phyloP scores from a whole-genome alignment of 1,284 basidiomycete genomes.

The Cutaneotrichosporon sp. region DNA sequence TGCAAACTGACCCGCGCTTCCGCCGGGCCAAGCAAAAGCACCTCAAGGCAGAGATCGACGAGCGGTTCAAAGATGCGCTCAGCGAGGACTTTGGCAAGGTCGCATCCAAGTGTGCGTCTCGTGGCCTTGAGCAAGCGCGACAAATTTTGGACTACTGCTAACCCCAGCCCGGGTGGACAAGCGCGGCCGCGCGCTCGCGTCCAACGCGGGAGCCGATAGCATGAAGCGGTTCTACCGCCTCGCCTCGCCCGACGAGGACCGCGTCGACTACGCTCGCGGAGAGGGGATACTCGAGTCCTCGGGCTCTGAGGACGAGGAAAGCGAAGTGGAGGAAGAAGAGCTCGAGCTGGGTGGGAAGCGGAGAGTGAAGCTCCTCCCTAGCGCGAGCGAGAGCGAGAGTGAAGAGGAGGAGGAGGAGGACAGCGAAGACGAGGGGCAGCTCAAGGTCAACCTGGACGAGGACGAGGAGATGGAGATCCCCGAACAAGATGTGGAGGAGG shows the following conservation, averaged over 20 bases:
- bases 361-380: slow-evolving; percentile 48
- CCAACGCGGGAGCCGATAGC: slow-evolving; percentile 65
- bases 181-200: slow-evolving; percentile 74
- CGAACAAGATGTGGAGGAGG: slow-evolving; percentile 41
- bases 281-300: slow-evolving; percentile 82
- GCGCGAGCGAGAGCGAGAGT: slow-evolving; percentile 42
- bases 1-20: slow-evolving; percentile 91
- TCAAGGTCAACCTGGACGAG: slow-evolving; percentile 57
- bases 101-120: slow-evolving; percentile 33
- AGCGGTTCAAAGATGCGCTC: slow-evolving; percentile 85
- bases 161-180: slow-evolving; percentile 71
- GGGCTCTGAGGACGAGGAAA: slow-evolving; percentile 59
- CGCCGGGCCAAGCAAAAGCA: slow-evolving; percentile 72
- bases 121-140: no score
- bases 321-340: slow-evolving; percentile 46
- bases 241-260: slow-evolving; percentile 39
- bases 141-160: slow-evolving; percentile 6
- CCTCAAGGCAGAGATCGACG: slow-evolving; percentile 82
- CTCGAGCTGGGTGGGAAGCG: slow-evolving; percentile 53
- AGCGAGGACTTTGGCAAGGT: slow-evolving; percentile 48
- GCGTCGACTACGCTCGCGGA: slow-evolving; percentile 82
- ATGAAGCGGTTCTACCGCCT: slow-evolving; percentile 79
- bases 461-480: slow-evolving; percentile 53
- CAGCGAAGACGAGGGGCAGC: slow-evolving; percentile 33
- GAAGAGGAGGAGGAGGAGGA: slow-evolving; percentile 36